Evolutionary conservation across 2,329 filamentous ascomycete genomes (phyloP).

Genomic region (Myriosclerotinia curreyana): DNA sequence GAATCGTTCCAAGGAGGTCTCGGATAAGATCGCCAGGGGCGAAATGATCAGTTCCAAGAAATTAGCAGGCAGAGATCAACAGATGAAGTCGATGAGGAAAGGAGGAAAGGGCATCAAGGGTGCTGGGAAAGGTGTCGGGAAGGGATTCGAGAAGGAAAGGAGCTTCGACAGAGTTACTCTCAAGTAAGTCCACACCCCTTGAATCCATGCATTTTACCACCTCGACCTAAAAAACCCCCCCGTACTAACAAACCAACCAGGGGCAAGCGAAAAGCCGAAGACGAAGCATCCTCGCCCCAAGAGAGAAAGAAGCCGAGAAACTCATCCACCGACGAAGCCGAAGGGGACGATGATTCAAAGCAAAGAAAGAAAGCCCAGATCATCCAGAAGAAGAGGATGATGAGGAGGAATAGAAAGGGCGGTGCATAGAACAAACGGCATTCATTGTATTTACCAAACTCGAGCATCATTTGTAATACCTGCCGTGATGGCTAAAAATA

Average conservation of each 20-base stretch:
- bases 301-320: slow-evolving; percentile 22
- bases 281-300: slow-evolving; percentile 6
- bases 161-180: slow-evolving; percentile 29
- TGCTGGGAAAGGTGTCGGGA: slow-evolving; percentile 28
- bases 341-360: slow-evolving; percentile 50
- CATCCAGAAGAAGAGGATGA: slow-evolving; percentile 79
- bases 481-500: slow-evolving; percentile 7
- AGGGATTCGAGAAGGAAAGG: slow-evolving; percentile 26
- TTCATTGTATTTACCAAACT: background rate
- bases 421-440: slow-evolving; percentile 19
- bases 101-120: slow-evolving; percentile 35
- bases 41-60: slow-evolving; percentile 38
- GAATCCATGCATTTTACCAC: background rate
- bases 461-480: too few species aligned
- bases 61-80: slow-evolving; percentile 33
- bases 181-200: slow-evolving; percentile 16
- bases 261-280: slow-evolving; percentile 25
- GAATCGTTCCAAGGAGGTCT: slow-evolving; percentile 41
- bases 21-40: slow-evolving; percentile 38
- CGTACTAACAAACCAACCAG: slow-evolving; percentile 3
- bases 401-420: slow-evolving; percentile 57
- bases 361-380: slow-evolving; percentile 68
- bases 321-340: slow-evolving; percentile 21
- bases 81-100: slow-evolving; percentile 41
- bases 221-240: background rate